Base-by-base conservation (phyloP, 1,284 basidiomycete genomes). In the Naganishia sp. region DNA sequence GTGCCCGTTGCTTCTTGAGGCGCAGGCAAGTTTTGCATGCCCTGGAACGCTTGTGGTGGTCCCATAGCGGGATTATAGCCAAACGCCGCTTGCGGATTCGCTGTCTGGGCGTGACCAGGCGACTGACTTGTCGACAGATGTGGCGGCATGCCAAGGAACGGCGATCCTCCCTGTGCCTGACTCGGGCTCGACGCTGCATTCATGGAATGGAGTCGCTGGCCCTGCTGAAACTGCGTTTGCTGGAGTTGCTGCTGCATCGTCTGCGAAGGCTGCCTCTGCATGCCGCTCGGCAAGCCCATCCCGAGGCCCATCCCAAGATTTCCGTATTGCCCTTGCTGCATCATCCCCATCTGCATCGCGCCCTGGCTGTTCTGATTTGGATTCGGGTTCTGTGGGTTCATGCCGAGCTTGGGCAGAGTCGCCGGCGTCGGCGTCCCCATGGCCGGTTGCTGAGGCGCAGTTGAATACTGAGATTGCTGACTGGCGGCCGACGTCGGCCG, bases 171-270 rank as follows among this genome's bases (percentile, higher is more conserved):
- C 35, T 39, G 35, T 39, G 4, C 35, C 35, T 39, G 35, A 39
- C 35, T 39, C 7, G 35, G 35, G 13, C 35, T 39, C 35, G 35
- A 39, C 35, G 35, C 13, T 6, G 52, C 32, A 21, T 55, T 23
- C 28, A 43, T 45, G 11, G 55, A 32, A 39, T 54, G 67, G 50
- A 69, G 68, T 42, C 69, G 74, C 21, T 74, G 72, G 49, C 69
- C 67, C 60, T 70, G 70, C 56, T 70, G 65, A 52, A 58, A 39
- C n/a, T 68, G 57, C 50, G 68, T 64, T 39, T 64, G 63, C 64
- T 73, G 72, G 25, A 45, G 32, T 50, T 71, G 69, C 55, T 65
- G 63, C 21, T 69, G 66, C 32, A 39, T 39, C 2, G 35, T 39
- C 35, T 39, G 35, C 35, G 35, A 39, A 39, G 49, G 61, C 64